phyloP scores from a whole-genome alignment of 345 rosid species.

The Kandelia obovata region DNA sequence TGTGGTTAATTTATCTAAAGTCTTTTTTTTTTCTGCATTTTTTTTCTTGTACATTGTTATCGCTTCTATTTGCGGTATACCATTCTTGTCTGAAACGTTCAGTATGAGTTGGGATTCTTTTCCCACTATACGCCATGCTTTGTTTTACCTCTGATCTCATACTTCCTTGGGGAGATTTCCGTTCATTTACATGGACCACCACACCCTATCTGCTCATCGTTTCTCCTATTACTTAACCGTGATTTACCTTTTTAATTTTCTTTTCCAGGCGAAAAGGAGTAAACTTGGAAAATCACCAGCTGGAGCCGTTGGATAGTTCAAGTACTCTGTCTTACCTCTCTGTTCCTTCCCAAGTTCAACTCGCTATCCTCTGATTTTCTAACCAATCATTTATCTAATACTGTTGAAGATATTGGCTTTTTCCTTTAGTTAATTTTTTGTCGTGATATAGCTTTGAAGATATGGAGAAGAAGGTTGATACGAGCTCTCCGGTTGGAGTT shows the following conservation, averaged over 20 bases:
- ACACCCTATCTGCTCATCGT: background rate
- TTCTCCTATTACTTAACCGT: background rate
- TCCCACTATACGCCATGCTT: background rate
- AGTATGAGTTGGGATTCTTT: background rate
- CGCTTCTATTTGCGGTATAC: background rate
- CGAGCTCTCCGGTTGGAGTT: conserved; percentile 3
- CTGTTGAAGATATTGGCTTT: conserved; percentile 21
- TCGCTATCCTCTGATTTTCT: too few species aligned
- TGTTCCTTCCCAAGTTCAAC: background rate
- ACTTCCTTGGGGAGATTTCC: background rate
- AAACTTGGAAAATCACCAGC: too few species aligned
- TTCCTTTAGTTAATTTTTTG: background rate
- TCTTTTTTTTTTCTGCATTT: background rate
- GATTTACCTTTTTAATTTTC: too few species aligned
- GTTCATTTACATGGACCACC: background rate
- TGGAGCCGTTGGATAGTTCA: too few species aligned
- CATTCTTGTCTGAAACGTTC: background rate
- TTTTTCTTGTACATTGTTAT: background rate
- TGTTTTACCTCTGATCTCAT: background rate
- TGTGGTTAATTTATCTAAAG: too few species aligned
- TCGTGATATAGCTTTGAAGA: background rate
- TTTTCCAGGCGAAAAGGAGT: too few species aligned
- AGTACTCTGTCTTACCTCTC: background rate
- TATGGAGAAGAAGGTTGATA: background rate
- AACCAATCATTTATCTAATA: too few species aligned